Base-by-base conservation (phyloP, 352 stramenopile genomes). In the Globisporangium abappressorium region DNA sequence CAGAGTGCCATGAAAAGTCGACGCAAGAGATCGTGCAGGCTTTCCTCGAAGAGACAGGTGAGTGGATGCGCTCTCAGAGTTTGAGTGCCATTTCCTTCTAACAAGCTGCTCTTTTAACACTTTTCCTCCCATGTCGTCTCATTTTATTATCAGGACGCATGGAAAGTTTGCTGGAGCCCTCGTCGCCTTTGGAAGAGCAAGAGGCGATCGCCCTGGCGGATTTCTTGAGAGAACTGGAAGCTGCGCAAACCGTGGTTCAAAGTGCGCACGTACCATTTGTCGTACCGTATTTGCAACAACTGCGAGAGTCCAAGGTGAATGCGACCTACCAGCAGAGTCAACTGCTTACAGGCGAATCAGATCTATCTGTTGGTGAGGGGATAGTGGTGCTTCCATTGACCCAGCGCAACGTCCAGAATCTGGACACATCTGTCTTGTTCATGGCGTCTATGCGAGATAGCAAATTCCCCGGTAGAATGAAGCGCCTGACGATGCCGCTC, bases 401-500 rank as follows among this genome's bases (percentile, higher is more conserved):
- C 30, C 54, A 68, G 24, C 73, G 73, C 20, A 69, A 74, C 7
- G 68, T 91, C 5, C 74, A 86, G 22, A 74, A 70, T 9, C 68
- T 82, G 20, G 74, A 74, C 15, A 57, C 53, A 51, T 75, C 43
- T n/a, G 73, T 22, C 33, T 87, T 60, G 71, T 89, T 81, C 41
- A 57, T 94, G 20, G 86, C 82, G 72, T 85, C 77, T 33, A 92
- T 94, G 84, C 77, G 82, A 8, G 86, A 94, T 64, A 84, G 76
- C 57, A 91, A 92, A 63, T 94, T 92, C 34, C 86, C 86, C 46
- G 86, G 86, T 9, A 80, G 86, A 20, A 79, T 94, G 71, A 87
- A 87, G 65, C 81, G 86, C 5, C 70, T 92, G 14, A 92, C 80
- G 56, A 75, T 84, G 24, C 81, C 84, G 20, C 75, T 92, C 11